Base-by-base conservation (phyloP, 441 rosid species). In the Croton setiger region DNA sequence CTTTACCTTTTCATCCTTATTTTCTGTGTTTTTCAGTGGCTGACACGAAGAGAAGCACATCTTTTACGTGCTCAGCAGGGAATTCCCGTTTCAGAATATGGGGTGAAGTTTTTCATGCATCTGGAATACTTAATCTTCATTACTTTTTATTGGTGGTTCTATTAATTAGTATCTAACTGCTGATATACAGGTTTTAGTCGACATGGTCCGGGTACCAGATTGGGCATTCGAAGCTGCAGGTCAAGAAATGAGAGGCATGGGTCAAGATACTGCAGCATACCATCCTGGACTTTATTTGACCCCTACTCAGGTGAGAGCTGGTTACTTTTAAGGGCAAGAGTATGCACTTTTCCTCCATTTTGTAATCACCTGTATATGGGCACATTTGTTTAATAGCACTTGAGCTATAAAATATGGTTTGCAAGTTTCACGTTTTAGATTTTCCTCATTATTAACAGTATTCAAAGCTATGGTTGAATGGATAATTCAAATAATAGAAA, bases 201-300 rank as follows among this genome's bases (percentile, higher is more conserved):
- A 92, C 86, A 88, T 96, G 96, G 72, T 96, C 59, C 82, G 93
- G 66, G 98, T 92, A 66, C 98, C 99, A 41, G 97, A 87, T 76
- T 93, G 99, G 99, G 96, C 97, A 76, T 91, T 92, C 79, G 97
- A 96, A 84, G 98, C 98, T 57, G 95, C 99, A 9, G 96, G 97
- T 74, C 99, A 91, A 85, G 99, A 96, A 83, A 83, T 89, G 97
- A 89, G 98, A 82, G 85, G 83, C 78, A 86, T 92, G 86, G 89
- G 93, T 58, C 96, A 88, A 83, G 98, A 96, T 79, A 81, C 93
- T 73, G 85, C 96, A 56, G 76, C 93, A 49, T 96, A 92, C 75
- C 99, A 92, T 67, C 99, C 99, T 66, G 98, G 99, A 67, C 92
- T 89, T 74, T 96, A 86, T 76, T 77, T 96, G 87, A 89, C 93